phyloP scores from a whole-genome alignment of 306 rosid species.

The Cyclanthera cordifolia region DNA sequence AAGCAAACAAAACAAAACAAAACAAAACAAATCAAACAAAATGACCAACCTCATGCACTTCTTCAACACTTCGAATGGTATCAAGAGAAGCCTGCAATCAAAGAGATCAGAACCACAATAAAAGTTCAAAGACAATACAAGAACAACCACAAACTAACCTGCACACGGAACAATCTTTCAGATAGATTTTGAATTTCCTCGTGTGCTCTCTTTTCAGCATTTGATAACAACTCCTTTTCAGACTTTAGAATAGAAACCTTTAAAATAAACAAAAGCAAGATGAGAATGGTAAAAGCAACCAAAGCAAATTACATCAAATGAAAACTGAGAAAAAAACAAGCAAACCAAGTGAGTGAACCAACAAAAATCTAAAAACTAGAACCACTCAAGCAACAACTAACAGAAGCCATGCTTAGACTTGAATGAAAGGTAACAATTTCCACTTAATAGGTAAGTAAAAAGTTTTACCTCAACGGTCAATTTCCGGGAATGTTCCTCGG shows the following conservation, averaged over 20 bases:
- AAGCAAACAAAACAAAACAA: background rate
- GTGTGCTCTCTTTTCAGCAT: constrained; percentile 88
- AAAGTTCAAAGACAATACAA: background rate
- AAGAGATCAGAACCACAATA: background rate
- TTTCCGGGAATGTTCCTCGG: constrained; percentile 63
- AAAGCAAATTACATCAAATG: too few species aligned
- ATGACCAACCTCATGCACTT: constrained; percentile 65
- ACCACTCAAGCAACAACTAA: too few species aligned
- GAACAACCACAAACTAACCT: constrained; percentile 35
- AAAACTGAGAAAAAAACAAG: too few species aligned
- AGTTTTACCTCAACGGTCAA: constrained; percentile 63
- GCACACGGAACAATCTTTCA: constrained; percentile 70
- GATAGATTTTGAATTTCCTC: constrained; percentile 70
- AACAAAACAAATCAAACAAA: background rate
- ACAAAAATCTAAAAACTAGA: too few species aligned
- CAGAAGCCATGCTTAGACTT: too few species aligned
- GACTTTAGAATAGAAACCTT: constrained; percentile 59
- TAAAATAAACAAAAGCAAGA: constrained; percentile 5
- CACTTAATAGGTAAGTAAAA: background rate
- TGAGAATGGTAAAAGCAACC: constrained; percentile 2
- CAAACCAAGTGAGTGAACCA: too few species aligned
- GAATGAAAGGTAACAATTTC: too few species aligned
- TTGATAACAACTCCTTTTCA: constrained; percentile 68
- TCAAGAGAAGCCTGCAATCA: constrained; percentile 65
- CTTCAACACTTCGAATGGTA: constrained; percentile 72